Percentiles rank a stretch among this genome's conserved stretches.
phyloP scores from a whole-genome alignment of 768 basidiomycete genomes.

The Gloeostereum incarnatum region DNA sequence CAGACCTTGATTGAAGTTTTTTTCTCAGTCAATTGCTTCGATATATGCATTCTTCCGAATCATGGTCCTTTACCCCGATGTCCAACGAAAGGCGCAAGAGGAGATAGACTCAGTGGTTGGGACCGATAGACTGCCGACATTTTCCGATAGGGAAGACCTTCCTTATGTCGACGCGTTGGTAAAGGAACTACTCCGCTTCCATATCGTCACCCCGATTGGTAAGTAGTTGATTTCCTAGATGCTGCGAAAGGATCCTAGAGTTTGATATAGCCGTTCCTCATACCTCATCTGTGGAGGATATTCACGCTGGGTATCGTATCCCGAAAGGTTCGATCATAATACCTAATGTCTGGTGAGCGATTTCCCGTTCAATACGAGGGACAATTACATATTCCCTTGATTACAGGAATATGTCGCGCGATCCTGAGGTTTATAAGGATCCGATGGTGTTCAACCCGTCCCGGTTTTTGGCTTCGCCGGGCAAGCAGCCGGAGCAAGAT shows the following conservation, averaged over 20 bases:
- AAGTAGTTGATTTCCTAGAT: not conserved
- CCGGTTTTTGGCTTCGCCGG: too few relatives aligned
- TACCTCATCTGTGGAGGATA: conserved; percentile 15
- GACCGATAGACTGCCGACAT: conserved; percentile 8
- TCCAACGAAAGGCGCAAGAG: conserved; percentile 6
- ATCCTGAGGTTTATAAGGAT: too few relatives aligned
- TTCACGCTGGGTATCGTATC: conserved; percentile 17
- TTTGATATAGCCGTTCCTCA: conserved; percentile 14
- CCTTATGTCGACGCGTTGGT: conserved; percentile 11
- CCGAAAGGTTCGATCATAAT: conserved; percentile 19
- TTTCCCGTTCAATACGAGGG: too few relatives aligned
- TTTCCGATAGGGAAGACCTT: conserved; percentile 9
- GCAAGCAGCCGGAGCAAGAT: too few relatives aligned
- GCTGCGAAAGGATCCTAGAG: not conserved
- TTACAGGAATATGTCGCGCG: too few relatives aligned
- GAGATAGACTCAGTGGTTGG: conserved; percentile 6
- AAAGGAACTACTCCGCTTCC: conserved; percentile 7
- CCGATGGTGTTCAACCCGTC: too few relatives aligned
- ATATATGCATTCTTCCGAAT: conserved; percentile 7
- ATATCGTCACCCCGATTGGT: conserved; percentile 7
- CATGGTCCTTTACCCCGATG: conserved; percentile 7
- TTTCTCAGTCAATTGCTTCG: conserved; percentile 5
- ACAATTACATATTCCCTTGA: too few relatives aligned
- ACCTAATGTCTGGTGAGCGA: conserved; percentile 17
- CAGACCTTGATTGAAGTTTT: not conserved